Base-by-base conservation (phyloP, 495 filamentous ascomycete species). In the Evansstolkia leycettana region DNA sequence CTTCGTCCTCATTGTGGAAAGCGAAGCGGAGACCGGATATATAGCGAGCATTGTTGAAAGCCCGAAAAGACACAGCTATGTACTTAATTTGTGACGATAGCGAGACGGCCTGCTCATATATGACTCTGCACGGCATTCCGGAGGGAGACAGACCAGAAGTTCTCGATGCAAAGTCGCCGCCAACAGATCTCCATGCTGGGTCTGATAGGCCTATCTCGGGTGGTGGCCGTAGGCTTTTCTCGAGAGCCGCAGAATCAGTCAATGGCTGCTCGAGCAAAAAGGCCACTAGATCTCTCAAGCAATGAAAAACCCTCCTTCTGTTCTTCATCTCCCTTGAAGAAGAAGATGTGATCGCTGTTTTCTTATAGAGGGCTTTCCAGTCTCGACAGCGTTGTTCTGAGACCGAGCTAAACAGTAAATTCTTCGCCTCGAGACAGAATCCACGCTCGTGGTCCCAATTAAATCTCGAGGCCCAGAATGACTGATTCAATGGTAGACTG, bases 391-490 rank as follows among this genome's bases (percentile, higher is more conserved):
- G 17, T 13, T 19, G 30, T 19, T 33, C 30, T 5, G 30, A 33
- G n/a, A 19, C 13, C 5, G 30, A 15, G n/a, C 30, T 33, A 16
- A 17, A 17, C 5, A 37, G 12, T 27, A 33, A 8, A 16, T 27
- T 7, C 13, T 11, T 33, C 10, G 28, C 39, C 20, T 37, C 28
- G 15, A 36, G 18, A 17, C 39, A 41, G 12, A 28, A 41, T 30
- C 30, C 30, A 10, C 30, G 30, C 3, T 33, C 30, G 5, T 33
- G 30, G 14, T 33, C 4, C 17, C 17, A 35, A 2, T 25, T 18
- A 31, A 40, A 40, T 18, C 38, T 14, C 17, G 32, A 40, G 8
- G 38, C 38, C 38, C 38, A 40, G 33, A 40, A 40, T 15, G 31
- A 13, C 16, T 23, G 38, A 2, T 11, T 13, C 10, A 40, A 26